These are phyloP conservation scores for Phytophthora sansomeana DNA, from an alignment of 352 stramenopile genomes.

Conservation along the genomic window DNA sequence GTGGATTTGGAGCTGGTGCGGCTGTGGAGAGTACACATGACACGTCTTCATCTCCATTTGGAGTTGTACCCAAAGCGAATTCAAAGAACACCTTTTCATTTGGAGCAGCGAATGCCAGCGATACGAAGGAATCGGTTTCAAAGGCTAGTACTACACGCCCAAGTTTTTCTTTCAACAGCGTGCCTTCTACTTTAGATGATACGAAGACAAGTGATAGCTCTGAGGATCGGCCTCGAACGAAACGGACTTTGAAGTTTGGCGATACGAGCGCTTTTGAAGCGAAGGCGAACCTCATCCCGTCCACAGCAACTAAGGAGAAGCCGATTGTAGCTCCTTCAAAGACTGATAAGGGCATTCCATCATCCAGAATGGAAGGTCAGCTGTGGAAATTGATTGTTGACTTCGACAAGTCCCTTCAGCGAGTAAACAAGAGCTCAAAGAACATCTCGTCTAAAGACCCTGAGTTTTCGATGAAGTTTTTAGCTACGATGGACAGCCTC, in stretches of 20 bases:
- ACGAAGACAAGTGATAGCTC: slow-evolving; percentile 12
- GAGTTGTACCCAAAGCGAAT: slow-evolving; percentile 27
- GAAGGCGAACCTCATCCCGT: slow-evolving; percentile 15
- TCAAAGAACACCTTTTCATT: slow-evolving; percentile 39
- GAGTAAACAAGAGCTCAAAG: slow-evolving; percentile 51
- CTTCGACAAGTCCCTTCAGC: slow-evolving; percentile 69
- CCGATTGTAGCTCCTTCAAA: slow-evolving; percentile 2
- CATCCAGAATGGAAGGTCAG: slow-evolving; percentile 61
- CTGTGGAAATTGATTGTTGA: slow-evolving; percentile 78
- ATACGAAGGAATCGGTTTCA: slow-evolving; percentile 5
- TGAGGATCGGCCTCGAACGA: slow-evolving; percentile 25
- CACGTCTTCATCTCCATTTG: slow-evolving; percentile 42
- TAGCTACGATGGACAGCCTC: slow-evolving; percentile 43
- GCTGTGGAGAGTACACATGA: slow-evolving; percentile 13
- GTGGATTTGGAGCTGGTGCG: slow-evolving; percentile 23
- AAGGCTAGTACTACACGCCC: slow-evolving; percentile 24
- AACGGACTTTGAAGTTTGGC: slow-evolving; percentile 45
- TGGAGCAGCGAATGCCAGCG: slow-evolving; percentile 16
- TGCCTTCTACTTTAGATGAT: slow-evolving; percentile 19
- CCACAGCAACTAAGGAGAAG: slow-evolving; percentile 16
- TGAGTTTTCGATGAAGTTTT: slow-evolving; percentile 36
- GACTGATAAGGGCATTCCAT: slow-evolving; percentile 32
- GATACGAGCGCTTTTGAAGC: slow-evolving; percentile 26
- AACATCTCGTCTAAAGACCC: slow-evolving; percentile 52
- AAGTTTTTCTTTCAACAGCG: slow-evolving; percentile 44